Percentiles rank a stretch among this genome's conserved stretches.
These are phyloP conservation scores for Penicillium sp. DNA, from an alignment of 2,329 filamentous ascomycete genomes.

Conservation along the genomic window DNA sequence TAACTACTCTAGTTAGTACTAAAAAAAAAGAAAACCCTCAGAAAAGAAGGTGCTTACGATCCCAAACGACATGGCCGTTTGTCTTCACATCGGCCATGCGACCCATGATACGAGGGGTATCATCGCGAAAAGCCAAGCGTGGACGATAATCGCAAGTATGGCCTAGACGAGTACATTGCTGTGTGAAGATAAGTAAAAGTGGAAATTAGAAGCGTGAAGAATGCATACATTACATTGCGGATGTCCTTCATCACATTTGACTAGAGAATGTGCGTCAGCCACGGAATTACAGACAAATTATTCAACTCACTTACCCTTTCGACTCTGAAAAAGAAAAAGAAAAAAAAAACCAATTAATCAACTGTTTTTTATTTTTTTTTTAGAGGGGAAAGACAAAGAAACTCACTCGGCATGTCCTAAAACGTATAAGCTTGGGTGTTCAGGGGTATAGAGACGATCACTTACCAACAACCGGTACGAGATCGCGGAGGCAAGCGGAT, in stretches of 20 bases:
- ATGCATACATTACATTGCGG: constrained; percentile 53
- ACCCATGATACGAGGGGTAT: constrained; percentile 51
- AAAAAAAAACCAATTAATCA: constrained; percentile 14
- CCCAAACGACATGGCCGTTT: constrained; percentile 55
- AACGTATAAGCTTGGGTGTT: constrained; percentile 9
- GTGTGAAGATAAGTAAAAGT: constrained; percentile 24
- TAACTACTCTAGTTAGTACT: constrained; percentile 26
- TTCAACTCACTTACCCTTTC: constrained; percentile 36
- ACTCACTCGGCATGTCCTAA: constrained; percentile 46
- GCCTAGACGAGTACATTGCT: constrained; percentile 56
- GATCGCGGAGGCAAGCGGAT: constrained; percentile 54
- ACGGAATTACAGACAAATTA: constrained; percentile 1
- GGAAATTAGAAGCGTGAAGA: constrained; percentile 1
- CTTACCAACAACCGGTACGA: constrained; percentile 54
- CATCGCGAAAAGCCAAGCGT: constrained; percentile 54
- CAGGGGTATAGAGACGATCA: constrained; percentile 12
- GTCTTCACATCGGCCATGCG: constrained; percentile 54
- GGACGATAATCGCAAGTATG: constrained; percentile 59
- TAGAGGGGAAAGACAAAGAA: constrained; percentile 2
- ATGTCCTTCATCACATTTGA: constrained; percentile 58
- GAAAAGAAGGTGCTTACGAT: constrained; percentile 45
- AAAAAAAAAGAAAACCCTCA: background rate
- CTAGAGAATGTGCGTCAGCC: constrained; percentile 30
- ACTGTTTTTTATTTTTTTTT: background rate
- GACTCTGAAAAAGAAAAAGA: constrained; percentile 28